These are phyloP conservation scores for Trichosporon sp. DNA, from an alignment of 1,284 basidiomycete species.

Conservation along the genomic window DNA sequence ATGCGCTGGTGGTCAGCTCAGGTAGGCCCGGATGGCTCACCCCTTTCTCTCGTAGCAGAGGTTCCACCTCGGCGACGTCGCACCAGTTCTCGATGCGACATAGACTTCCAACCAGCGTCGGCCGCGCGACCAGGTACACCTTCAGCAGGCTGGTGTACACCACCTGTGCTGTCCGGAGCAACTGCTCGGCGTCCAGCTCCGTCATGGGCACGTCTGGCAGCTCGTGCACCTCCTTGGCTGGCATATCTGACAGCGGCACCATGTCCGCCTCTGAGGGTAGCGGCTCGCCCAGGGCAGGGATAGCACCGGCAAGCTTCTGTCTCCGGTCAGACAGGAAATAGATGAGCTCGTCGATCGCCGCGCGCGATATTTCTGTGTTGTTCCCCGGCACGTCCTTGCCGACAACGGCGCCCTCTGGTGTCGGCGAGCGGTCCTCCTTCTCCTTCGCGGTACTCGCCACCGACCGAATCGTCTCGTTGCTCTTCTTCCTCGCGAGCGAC, in stretches of 20 bases:
- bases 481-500: constrained; percentile 30
- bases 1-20: constrained; percentile 63
- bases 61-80: constrained; percentile 91
- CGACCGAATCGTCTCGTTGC: constrained; percentile 35
- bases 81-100: constrained; percentile 96
- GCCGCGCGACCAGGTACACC: constrained; percentile 78
- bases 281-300: constrained; percentile 65
- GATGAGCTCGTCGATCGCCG: constrained; percentile 52
- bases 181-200: constrained; percentile 68
- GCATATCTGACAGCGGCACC: constrained; percentile 44
- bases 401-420: constrained; percentile 6
- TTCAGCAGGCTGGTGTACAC: constrained; percentile 96
- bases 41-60: constrained; percentile 72
- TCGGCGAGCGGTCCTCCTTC: constrained; percentile 11
- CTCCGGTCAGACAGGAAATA: constrained; percentile 71
- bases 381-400: neutral
- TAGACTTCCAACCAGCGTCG: constrained; percentile 75
- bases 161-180: constrained; percentile 82
- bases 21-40: constrained; percentile 52
- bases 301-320: constrained; percentile 72
- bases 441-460: constrained; percentile 13
- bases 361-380: constrained; percentile 26
- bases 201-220: constrained; percentile 69
- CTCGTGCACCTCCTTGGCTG: constrained; percentile 60
- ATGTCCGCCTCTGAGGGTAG: constrained; percentile 53